These are phyloP conservation scores for Mortierella sp. DNA, from an alignment of 371 early-diverging fungal genomes.

Conservation along the genomic window DNA sequence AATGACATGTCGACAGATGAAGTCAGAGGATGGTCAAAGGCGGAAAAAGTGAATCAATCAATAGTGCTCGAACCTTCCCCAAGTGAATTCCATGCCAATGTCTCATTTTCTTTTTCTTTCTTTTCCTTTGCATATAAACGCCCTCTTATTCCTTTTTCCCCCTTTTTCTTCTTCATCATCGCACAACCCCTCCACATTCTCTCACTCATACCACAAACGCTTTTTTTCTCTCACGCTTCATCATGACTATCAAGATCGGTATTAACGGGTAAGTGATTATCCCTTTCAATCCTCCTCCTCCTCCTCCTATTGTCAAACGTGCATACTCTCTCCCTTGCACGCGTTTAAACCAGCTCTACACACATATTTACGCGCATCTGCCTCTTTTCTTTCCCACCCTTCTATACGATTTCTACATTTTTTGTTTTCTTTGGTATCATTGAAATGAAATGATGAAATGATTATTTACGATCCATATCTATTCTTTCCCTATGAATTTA, in stretches of 20 bases:
- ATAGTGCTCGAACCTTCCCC: background rate
- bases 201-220: background rate
- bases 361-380: too few relatives aligned
- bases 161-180: conserved; percentile 1
- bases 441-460: background rate
- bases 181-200: background rate
- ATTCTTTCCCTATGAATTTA: background rate
- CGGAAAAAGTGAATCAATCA: background rate
- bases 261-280: conserved; percentile 87
- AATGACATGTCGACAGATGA: too few relatives aligned
- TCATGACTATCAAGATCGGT: conserved; percentile 81
- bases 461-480: too few relatives aligned
- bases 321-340: background rate
- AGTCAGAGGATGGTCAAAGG: background rate
- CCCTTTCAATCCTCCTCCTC: background rate
- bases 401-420: background rate
- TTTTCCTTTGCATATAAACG: background rate
- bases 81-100: background rate
- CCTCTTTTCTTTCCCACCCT: background rate
- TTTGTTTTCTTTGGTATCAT: background rate
- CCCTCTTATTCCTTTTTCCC: conserved; percentile 7
- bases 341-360: background rate
- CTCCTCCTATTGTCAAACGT: too few relatives aligned
- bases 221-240: conserved; percentile 13
- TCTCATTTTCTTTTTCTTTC: background rate